Evolutionary conservation across 495 filamentous ascomycete genomes (phyloP), one percentile per base, ranked within the genome.

Genomic region (Acidiella bohemica): DNA sequence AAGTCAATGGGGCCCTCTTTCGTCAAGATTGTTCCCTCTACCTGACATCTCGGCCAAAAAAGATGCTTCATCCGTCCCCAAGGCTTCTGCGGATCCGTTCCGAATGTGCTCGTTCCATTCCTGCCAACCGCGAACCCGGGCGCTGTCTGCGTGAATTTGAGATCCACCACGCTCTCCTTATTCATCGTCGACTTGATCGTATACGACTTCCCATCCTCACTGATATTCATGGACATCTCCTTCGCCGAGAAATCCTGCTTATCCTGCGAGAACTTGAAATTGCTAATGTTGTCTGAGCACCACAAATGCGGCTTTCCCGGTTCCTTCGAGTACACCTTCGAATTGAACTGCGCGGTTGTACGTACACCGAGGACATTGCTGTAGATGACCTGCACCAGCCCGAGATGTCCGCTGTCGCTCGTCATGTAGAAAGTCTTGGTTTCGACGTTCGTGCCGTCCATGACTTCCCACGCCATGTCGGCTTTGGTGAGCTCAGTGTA

Each of bases 401-500:
- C 84, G 47, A 88, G 55, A 45, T 75, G 67, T 13, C 90, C 92
- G 41, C 61, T 68, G 43, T 94, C 81, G 32, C 80, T 65, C 66
- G 78, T 79, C 58, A 92, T 61, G 64, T 97, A 96, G 65, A 95
- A 97, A 43, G 72, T 84, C 65, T 95, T 81, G n/a, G 86, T 95
- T 65, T 97, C 90, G 41, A 94, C 90, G 55, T 72, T 78, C 45
- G 90, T 96, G 45, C 76, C 79, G 39, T 84, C 80, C 67, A 82
- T 68, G 4, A 70, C 75, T 42, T 62, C 61, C 90, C 90, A 97
- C 70, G 72, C 79, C 48, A 93, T 50, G 53, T 88, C 76, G 5
- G 87, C 72, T 53, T 76, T 80, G 39, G 67, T 73, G 52, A 85
- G 56, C 53, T 84, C 80, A 21, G 82, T 81, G 57, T 79, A 92